phyloP scores from a whole-genome alignment of 140 eudicot species.

The Erigeron philadelphicus region DNA sequence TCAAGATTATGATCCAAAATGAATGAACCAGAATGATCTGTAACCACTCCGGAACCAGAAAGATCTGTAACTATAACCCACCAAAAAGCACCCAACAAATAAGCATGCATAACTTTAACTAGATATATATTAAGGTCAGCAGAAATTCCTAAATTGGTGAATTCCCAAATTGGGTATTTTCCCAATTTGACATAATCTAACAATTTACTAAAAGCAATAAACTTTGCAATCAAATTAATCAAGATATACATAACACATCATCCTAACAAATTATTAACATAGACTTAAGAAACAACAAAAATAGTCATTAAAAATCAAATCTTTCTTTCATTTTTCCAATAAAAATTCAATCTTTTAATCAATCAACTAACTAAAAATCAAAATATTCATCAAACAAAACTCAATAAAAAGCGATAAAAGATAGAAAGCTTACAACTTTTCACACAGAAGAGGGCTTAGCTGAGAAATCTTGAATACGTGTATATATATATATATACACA shows the following conservation, averaged over 20 bases:
- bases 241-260: background rate
- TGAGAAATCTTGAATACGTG: background rate
- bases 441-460: conserved; percentile 6
- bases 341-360: conserved; percentile 5
- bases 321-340: background rate
- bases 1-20: background rate
- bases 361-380: background rate
- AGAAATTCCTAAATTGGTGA: conserved; percentile 16
- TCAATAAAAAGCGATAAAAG: conserved; percentile 12
- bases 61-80: background rate
- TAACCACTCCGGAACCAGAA: background rate
- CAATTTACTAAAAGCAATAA: conserved; percentile 9
- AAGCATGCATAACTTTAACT: conserved; percentile 21
- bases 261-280: too few species aligned
- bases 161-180: conserved; percentile 21
- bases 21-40: background rate
- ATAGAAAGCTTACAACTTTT: conserved; percentile 32
- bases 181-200: conserved; percentile 21
- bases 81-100: conserved; percentile 9
- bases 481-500: background rate
- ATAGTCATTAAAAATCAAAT: conserved; percentile 16
- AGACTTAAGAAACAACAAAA: background rate
- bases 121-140: background rate
- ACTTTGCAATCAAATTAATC: conserved; percentile 2
- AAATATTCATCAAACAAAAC: conserved; percentile 19